These are phyloP conservation scores for Linaria vulgaris DNA, from an alignment of 257 asterid species.

Conservation along the genomic window DNA sequence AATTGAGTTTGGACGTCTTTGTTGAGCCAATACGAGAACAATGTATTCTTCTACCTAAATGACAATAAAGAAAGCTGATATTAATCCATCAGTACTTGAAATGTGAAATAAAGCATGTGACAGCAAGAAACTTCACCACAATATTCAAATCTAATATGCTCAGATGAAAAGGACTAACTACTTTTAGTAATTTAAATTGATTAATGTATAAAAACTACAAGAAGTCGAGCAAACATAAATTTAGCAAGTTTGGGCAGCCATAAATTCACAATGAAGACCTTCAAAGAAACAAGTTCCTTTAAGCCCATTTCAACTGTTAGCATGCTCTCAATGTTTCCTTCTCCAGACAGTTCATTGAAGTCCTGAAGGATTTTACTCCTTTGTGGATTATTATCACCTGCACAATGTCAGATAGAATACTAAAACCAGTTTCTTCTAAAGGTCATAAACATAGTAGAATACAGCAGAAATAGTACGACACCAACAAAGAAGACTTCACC, in stretches of 20 bases:
- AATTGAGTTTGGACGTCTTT: conserved; percentile 80
- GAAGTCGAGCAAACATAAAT: conserved; percentile 18
- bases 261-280: conserved; percentile 45
- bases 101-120: conserved; percentile 19
- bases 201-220: neutral
- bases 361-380: conserved; percentile 65
- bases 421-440: neutral
- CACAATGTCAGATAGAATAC: conserved; percentile 26
- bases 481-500: too few relatives aligned
- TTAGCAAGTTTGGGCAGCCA: conserved; percentile 9
- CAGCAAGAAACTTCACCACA: conserved; percentile 23
- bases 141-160: conserved; percentile 20
- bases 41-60: conserved; percentile 88
- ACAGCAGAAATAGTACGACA: too few relatives aligned
- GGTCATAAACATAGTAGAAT: conserved; percentile 4
- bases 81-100: conserved; percentile 6
- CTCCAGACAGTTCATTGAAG: conserved; percentile 83
- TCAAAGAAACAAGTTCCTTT: conserved; percentile 84
- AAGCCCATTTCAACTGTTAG: conserved; percentile 92
- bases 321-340: conserved; percentile 97
- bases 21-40: conserved; percentile 83
- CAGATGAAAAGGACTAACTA: conserved; percentile 13
- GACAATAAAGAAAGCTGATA: neutral
- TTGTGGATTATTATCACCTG: conserved; percentile 62
- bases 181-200: conserved; percentile 18